Percentiles rank a stretch among this genome's conserved stretches.
These are phyloP conservation scores for Sicyos baderoa DNA, from an alignment of 306 rosid genomes.

Conservation along the genomic window DNA sequence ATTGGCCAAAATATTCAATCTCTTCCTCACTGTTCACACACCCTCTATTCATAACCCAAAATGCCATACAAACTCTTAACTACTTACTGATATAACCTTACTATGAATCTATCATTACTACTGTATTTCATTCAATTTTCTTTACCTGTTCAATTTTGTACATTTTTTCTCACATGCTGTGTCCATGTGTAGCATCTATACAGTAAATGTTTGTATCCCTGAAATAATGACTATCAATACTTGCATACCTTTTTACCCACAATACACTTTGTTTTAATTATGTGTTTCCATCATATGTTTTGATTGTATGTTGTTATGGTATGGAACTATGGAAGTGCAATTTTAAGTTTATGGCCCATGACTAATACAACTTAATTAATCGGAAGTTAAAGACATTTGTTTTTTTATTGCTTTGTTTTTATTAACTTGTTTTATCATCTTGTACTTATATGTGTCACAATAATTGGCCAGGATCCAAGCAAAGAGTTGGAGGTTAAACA, in stretches of 20 bases:
- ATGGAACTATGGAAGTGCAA: neutral
- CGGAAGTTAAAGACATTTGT: neutral
- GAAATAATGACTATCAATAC: too few relatives aligned
- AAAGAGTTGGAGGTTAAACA: constrained; percentile 38
- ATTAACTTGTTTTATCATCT: constrained; percentile 4
- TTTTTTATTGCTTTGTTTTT: neutral
- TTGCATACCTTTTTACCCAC: neutral
- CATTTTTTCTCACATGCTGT: neutral
- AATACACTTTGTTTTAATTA: neutral
- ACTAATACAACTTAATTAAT: neutral
- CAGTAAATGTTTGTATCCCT: neutral
- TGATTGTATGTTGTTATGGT: neutral
- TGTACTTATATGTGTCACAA: constrained; percentile 20
- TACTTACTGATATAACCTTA: too few relatives aligned
- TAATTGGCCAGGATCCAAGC: constrained; percentile 50
- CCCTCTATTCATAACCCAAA: too few relatives aligned
- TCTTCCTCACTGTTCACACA: too few relatives aligned
- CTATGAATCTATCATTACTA: too few relatives aligned
- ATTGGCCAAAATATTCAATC: too few relatives aligned
- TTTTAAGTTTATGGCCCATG: neutral
- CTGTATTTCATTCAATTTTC: neutral
- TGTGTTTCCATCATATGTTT: neutral
- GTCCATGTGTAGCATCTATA: neutral
- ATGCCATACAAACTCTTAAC: too few relatives aligned
- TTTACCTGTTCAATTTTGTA: neutral